phyloP scores from a whole-genome alignment of 306 rosid species.

The Pyrus communis region DNA sequence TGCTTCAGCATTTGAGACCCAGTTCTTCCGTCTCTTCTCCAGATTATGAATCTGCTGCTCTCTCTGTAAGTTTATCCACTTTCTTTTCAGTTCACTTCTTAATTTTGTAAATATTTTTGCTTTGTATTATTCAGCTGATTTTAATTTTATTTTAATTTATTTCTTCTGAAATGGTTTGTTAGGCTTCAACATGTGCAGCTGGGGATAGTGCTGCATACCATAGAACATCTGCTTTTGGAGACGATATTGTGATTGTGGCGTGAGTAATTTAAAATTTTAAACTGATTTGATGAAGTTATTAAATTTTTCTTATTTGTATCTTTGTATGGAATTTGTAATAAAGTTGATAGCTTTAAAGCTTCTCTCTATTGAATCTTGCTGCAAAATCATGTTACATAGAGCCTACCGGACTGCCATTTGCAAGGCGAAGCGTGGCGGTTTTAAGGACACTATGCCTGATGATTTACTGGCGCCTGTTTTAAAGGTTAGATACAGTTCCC shows the following conservation, averaged over 20 bases:
- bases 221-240: conserved; percentile 42
- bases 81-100: background rate
- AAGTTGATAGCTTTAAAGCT: background rate
- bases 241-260: conserved; percentile 92
- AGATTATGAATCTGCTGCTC: conserved; percentile 28
- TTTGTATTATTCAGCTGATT: background rate
- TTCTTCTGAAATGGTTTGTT: background rate
- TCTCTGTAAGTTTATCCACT: conserved; percentile 44
- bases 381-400: conserved; percentile 25
- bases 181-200: conserved; percentile 70
- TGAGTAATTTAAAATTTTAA: conserved; percentile 8
- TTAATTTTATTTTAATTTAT: background rate
- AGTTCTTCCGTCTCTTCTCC: conserved; percentile 30
- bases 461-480: conserved; percentile 81
- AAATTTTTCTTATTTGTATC: background rate
- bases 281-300: background rate
- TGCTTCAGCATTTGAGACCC: conserved; percentile 67
- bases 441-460: conserved; percentile 86
- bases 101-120: background rate
- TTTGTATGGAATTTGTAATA: background rate
- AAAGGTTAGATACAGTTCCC: conserved; percentile 39
- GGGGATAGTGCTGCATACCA: conserved; percentile 35
- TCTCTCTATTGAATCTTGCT: background rate
- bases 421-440: conserved; percentile 77
- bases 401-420: conserved; percentile 85